Conservation (phyloP, 2,329 filamentous ascomycete genomes). For the Diaporthe capsici region DNA sequence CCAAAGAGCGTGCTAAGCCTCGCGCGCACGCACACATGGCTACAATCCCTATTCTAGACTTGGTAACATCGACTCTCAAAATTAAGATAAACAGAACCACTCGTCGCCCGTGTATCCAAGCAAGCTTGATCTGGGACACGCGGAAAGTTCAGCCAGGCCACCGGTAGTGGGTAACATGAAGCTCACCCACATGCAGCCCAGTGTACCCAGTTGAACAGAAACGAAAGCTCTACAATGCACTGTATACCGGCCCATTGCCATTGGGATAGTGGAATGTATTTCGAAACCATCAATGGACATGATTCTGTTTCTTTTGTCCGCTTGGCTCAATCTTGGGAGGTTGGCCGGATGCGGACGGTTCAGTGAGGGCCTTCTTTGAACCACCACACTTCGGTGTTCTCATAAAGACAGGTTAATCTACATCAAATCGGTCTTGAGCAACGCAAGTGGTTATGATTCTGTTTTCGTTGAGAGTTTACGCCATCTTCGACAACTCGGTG, state of each 20-base stretch:
- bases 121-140: too few species aligned
- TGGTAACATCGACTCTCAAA: neutral
- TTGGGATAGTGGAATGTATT: neutral
- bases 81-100: too few species aligned
- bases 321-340: neutral
- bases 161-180: neutral
- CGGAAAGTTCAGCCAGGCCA: neutral
- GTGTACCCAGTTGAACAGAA: neutral
- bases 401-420: neutral
- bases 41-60: too few species aligned
- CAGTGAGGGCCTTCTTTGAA: neutral
- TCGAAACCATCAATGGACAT: neutral
- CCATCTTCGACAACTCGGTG: neutral
- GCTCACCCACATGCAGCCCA: neutral
- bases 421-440: neutral
- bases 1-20: neutral
- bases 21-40: neutral
- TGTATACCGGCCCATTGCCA: neutral
- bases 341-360: slow-evolving; percentile 14
- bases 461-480: neutral
- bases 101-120: neutral
- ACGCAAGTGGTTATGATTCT: neutral
- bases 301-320: neutral
- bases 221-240: neutral
- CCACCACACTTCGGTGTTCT: neutral